A percentile compares a stretch with the other conserved stretches of the same genome.
These are phyloP conservation scores for Parasitella parasitica DNA, from an alignment of 371 early-diverging fungal genomes.

Conservation along the genomic window DNA sequence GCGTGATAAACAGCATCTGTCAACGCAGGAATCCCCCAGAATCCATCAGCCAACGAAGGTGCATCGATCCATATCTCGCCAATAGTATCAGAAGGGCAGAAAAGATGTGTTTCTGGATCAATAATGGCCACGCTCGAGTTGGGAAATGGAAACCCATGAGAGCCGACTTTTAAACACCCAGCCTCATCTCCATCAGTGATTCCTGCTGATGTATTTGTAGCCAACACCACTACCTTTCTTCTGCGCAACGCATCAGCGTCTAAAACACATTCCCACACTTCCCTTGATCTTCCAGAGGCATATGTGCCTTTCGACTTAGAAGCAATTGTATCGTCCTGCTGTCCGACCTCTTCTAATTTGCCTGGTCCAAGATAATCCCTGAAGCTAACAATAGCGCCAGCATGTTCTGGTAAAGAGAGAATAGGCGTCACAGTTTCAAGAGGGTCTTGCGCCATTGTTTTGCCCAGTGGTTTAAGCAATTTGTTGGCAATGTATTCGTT, in stretches of 20 bases:
- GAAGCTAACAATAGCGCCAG: constrained; percentile 69
- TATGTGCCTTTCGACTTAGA: constrained; percentile 27
- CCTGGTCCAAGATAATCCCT: constrained; percentile 49
- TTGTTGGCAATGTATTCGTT: constrained; percentile 63
- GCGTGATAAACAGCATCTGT: constrained; percentile 77
- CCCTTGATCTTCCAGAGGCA: constrained; percentile 49
- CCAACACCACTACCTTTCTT: constrained; percentile 54
- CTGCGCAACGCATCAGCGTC: constrained; percentile 56
- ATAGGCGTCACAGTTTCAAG: constrained; percentile 66
- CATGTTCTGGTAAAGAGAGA: constrained; percentile 72
- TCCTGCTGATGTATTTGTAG: constrained; percentile 39
- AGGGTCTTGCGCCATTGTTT: constrained; percentile 29
- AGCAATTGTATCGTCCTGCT: constrained; percentile 13
- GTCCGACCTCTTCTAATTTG: constrained; percentile 34
- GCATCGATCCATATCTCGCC: constrained; percentile 88
- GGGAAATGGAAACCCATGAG: constrained; percentile 68
- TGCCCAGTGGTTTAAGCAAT: constrained; percentile 63
- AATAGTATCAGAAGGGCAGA: constrained; percentile 74
- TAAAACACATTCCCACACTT: constrained; percentile 56
- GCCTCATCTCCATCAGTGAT: not conserved
- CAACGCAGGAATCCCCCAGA: constrained; percentile 78
- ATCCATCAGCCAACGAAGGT: constrained; percentile 73
- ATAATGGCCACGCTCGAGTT: constrained; percentile 75
- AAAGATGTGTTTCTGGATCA: constrained; percentile 73
- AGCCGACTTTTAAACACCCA: constrained; percentile 28